phyloP scores from a whole-genome alignment of 1,139 yeast species.

The Saccharomycopsis hybrid region DNA sequence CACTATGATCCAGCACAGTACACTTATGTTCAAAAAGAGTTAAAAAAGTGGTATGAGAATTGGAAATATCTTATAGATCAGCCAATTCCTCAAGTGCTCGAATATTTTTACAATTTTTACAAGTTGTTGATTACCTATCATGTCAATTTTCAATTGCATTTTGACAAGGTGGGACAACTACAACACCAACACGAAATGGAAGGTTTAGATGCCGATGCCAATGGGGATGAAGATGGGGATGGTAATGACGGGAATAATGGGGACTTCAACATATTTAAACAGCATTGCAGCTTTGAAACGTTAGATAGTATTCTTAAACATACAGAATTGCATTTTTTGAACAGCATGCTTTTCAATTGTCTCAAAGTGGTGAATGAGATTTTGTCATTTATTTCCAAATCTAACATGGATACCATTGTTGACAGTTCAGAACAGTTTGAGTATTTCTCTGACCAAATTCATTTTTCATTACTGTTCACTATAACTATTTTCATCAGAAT shows the following conservation, averaged over 20 bases:
- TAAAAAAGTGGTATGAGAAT: slow-evolving; percentile 58
- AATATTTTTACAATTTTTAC: slow-evolving; percentile 32
- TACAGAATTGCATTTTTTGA: not conserved
- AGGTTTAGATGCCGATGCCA: slow-evolving; percentile 15
- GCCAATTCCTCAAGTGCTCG: slow-evolving; percentile 73
- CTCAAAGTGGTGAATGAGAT: slow-evolving; percentile 14
- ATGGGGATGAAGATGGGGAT: not conserved
- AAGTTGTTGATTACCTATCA: slow-evolving; percentile 47
- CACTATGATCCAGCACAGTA: slow-evolving; percentile 9
- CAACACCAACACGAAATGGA: slow-evolving; percentile 2
- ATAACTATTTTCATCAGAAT: slow-evolving; percentile 12
- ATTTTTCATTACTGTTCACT: slow-evolving; percentile 33
- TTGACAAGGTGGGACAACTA: slow-evolving; percentile 27
- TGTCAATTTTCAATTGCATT: slow-evolving; percentile 42
- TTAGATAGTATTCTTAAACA: slow-evolving; percentile 5
- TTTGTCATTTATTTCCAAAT: slow-evolving; percentile 14
- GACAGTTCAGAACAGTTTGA: slow-evolving; percentile 57
- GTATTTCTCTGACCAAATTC: slow-evolving; percentile 62
- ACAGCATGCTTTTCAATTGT: slow-evolving; percentile 11
- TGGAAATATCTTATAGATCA: slow-evolving; percentile 71
- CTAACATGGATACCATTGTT: slow-evolving; percentile 8
- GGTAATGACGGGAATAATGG: not conserved
- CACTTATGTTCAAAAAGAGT: slow-evolving; percentile 28
- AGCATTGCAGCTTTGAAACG: slow-evolving; percentile 11
- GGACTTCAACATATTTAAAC: not conserved